phyloP scores from a whole-genome alignment of 352 stramenopile genomes.

The Pythium plurisporium region DNA sequence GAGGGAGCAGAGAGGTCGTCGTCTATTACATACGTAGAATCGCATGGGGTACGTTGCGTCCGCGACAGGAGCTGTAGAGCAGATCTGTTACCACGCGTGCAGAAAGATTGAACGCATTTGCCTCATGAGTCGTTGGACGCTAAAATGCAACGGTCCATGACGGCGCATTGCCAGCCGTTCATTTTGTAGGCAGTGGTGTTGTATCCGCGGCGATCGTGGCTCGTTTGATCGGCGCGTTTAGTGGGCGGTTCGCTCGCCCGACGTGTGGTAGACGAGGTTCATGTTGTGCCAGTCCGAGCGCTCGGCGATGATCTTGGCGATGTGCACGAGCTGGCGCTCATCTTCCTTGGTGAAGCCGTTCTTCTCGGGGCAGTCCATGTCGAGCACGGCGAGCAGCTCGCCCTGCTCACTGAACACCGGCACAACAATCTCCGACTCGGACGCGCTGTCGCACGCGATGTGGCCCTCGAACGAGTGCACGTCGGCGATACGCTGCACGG shows the following conservation, averaged over 20 bases:
- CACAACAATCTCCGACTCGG: constrained; percentile 78
- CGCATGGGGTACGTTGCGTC: too few species aligned
- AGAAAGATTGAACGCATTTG: too few species aligned
- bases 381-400: constrained; percentile 70
- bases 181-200: neutral
- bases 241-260: constrained; percentile 4
- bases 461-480: constrained; percentile 76
- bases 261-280: constrained; percentile 32
- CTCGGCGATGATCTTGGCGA: constrained; percentile 49
- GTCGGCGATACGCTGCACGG: constrained; percentile 65
- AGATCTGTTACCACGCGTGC: too few species aligned
- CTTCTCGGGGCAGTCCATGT: constrained; percentile 70
- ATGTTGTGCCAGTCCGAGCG: constrained; percentile 68
- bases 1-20: too few species aligned
- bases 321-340: constrained; percentile 58
- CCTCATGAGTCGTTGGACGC: too few species aligned
- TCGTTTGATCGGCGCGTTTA: neutral
- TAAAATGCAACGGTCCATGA: too few species aligned
- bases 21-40: too few species aligned
- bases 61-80: too few species aligned
- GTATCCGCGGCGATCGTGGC: neutral
- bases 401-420: constrained; percentile 58
- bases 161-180: too few species aligned
- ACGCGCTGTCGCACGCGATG: constrained; percentile 80
- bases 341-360: constrained; percentile 71